Evolutionary conservation across 2,329 filamentous ascomycete genomes (phyloP).

Genomic region (Falciphora oryzae): DNA sequence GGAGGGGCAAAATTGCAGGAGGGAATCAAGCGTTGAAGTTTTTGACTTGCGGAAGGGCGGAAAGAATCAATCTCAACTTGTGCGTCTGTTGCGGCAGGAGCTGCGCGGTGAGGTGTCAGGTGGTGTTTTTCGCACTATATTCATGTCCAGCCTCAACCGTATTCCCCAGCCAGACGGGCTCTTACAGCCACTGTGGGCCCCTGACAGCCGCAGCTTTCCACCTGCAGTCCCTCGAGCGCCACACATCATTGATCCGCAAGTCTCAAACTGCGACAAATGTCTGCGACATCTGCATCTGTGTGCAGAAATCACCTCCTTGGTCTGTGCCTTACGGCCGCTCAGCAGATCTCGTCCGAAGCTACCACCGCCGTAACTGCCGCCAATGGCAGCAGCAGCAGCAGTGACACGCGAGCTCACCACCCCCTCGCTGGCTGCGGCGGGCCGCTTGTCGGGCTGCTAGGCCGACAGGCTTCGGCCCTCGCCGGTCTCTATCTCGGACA

Average conservation of each 20-base stretch:
- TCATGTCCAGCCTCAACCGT: no score
- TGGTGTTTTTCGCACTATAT: no score
- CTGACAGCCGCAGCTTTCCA: no score
- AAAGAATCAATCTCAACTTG: background rate
- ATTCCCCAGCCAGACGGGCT: no score
- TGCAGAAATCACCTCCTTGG: conserved; percentile 6
- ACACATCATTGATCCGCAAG: background rate
- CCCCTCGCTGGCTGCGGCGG: conserved; percentile 15
- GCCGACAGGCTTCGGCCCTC: conserved; percentile 16
- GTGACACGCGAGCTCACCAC: background rate
- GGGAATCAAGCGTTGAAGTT: background rate
- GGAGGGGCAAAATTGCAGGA: background rate
- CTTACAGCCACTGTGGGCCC: no score
- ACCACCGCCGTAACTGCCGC: background rate
- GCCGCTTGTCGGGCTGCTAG: conserved; percentile 18
- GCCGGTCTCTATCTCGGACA: conserved; percentile 9
- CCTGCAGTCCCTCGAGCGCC: background rate
- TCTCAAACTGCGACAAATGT: background rate
- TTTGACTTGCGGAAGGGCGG: background rate
- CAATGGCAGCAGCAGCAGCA: background rate
- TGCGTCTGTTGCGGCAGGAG: no score
- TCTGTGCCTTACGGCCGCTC: conserved; percentile 14
- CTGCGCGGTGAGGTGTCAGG: no score
- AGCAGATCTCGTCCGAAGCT: conserved; percentile 12
- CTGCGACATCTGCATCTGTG: background rate